These are phyloP conservation scores for Solanum microdontum DNA, from an alignment of 257 asterid genomes.

Conservation along the genomic window DNA sequence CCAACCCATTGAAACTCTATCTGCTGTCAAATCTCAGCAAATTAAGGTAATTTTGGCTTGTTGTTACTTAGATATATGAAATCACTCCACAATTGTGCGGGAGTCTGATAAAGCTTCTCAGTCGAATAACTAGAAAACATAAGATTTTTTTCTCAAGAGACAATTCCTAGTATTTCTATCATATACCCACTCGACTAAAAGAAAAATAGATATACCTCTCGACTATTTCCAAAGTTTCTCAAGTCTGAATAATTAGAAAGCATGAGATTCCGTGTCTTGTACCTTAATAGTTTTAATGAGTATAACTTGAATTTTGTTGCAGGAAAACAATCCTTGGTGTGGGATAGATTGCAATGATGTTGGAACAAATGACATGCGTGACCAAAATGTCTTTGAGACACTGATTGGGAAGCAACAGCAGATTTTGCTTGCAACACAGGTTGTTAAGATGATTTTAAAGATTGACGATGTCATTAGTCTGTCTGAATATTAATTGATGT, in stretches of 20 bases:
- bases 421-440: slow-evolving; percentile 71
- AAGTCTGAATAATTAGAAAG: neutral
- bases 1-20: slow-evolving; percentile 77
- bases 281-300: neutral
- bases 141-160: neutral
- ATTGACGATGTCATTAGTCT: slow-evolving; percentile 71
- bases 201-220: neutral
- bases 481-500: slow-evolving; percentile 40
- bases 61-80: neutral
- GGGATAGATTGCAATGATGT: slow-evolving; percentile 82
- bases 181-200: neutral
- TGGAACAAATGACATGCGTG: slow-evolving; percentile 82
- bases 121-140: neutral
- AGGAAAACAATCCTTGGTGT: slow-evolving; percentile 56
- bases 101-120: neutral
- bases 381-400: slow-evolving; percentile 75
- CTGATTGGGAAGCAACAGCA: slow-evolving; percentile 86
- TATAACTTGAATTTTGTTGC: neutral
- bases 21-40: slow-evolving; percentile 85
- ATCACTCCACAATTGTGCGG: neutral
- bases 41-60: slow-evolving; percentile 39
- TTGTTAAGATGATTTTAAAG: slow-evolving; percentile 75
- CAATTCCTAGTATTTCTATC: neutral
- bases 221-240: neutral
- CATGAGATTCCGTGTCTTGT: neutral